Conservation (phyloP, 208 protist genomes). For the Trypanosoma mega region DNA sequence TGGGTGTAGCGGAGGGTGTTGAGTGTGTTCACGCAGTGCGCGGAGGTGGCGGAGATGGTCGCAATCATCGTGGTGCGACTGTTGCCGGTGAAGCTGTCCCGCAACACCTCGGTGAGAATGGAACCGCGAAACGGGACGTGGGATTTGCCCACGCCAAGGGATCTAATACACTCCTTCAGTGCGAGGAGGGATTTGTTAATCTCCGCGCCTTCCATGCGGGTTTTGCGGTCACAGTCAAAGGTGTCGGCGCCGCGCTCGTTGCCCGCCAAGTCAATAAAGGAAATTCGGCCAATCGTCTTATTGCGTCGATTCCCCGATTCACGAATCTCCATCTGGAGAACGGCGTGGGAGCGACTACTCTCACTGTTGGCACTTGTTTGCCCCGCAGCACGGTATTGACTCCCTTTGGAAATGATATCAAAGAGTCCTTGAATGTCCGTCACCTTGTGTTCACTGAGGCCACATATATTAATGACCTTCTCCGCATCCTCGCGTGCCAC, state of each 20-base stretch:
- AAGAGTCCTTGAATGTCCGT: slow-evolving; percentile 86
- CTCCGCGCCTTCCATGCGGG: slow-evolving; percentile 97
- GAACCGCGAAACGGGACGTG: slow-evolving; percentile 98
- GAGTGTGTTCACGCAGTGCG: slow-evolving; percentile 95
- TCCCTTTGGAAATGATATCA: slow-evolving; percentile 90
- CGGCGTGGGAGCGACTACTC: slow-evolving; percentile 92
- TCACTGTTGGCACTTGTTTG: slow-evolving; percentile 92
- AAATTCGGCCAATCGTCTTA: slow-evolving; percentile 93
- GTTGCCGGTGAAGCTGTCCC: slow-evolving; percentile 97
- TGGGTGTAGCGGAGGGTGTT: slow-evolving; percentile 99
- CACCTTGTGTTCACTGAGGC: slow-evolving; percentile 90
- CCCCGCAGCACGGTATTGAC: slow-evolving; percentile 80
- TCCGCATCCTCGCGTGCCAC: slow-evolving; percentile 93
- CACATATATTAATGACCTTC: slow-evolving; percentile 94
- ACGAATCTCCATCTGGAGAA: slow-evolving; percentile 87
- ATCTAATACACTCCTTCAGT: slow-evolving; percentile 98
- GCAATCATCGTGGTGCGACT: slow-evolving; percentile 97
- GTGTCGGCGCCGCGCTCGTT: slow-evolving; percentile 97
- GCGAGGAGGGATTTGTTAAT: slow-evolving; percentile 99
- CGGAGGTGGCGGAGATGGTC: slow-evolving; percentile 91
- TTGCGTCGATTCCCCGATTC: slow-evolving; percentile 38
- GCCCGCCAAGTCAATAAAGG: slow-evolving; percentile 99
- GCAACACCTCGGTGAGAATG: slow-evolving; percentile 97
- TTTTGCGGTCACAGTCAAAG: slow-evolving; percentile 92
- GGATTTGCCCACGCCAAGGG: slow-evolving; percentile 93